phyloP scores from a whole-genome alignment of 2,329 filamentous ascomycete species.

The Lasiodiplodia gonubiensis region DNA sequence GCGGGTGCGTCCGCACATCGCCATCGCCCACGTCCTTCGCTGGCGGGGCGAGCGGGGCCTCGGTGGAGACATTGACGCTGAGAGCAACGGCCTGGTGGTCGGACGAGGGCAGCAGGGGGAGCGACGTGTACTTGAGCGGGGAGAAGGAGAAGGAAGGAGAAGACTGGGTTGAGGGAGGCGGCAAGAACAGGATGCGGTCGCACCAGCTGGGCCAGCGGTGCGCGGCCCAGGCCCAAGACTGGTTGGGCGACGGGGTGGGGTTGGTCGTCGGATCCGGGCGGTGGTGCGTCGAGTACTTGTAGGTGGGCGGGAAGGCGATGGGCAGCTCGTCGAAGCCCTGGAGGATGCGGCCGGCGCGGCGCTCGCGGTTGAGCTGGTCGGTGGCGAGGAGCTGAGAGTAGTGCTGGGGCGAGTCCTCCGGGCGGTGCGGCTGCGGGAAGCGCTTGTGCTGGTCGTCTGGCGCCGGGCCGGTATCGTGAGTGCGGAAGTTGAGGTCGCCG shows the following conservation, averaged over 20 bases:
- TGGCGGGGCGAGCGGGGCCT: constrained; percentile 37
- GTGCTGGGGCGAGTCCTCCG: constrained; percentile 61
- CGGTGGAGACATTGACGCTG: constrained; percentile 68
- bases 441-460: constrained; percentile 58
- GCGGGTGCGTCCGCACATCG: constrained; percentile 54
- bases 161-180: constrained; percentile 29
- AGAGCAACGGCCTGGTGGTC: constrained; percentile 88
- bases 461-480: constrained; percentile 68
- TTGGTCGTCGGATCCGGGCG: constrained; percentile 47
- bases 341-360: constrained; percentile 69
- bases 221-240: constrained; percentile 72
- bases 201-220: constrained; percentile 94
- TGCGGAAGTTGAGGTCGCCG: constrained; percentile 95
- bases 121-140: constrained; percentile 69
- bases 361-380: constrained; percentile 82
- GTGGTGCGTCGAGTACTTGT: constrained; percentile 73
- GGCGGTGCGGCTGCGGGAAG: constrained; percentile 67
- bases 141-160: constrained; percentile 51
- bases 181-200: constrained; percentile 81
- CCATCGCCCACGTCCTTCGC: constrained; percentile 41
- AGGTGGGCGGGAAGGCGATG: constrained; percentile 86
- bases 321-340: constrained; percentile 78
- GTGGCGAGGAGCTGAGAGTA: constrained; percentile 70
- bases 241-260: constrained; percentile 30
- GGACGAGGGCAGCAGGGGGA: constrained; percentile 80